Percentiles rank a stretch among this genome's conserved stretches.
phyloP scores from a whole-genome alignment of 108 stramenopile genomes.

The Epithemia pelagica region DNA sequence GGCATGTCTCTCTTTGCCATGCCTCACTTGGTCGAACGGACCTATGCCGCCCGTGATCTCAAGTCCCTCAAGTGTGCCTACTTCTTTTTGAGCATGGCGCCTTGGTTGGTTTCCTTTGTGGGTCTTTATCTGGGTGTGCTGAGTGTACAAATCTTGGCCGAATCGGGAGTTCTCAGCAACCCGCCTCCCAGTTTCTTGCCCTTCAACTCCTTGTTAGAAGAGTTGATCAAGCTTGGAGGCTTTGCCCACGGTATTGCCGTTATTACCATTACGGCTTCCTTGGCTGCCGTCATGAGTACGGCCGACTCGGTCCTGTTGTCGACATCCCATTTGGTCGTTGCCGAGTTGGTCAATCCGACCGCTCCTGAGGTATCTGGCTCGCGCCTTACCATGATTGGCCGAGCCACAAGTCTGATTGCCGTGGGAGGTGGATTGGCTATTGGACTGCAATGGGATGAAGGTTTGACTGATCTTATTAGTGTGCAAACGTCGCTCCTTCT shows the following conservation, averaged over 20 bases:
- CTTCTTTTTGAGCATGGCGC: conserved; percentile 7
- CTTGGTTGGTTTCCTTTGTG: conserved; percentile 24
- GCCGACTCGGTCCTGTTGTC: conserved; percentile 39
- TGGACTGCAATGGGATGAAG: conserved; percentile 13
- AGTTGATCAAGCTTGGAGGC: conserved; percentile 17
- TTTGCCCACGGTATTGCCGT: conserved; percentile 18
- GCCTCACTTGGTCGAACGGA: conserved; percentile 31
- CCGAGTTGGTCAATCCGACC: conserved; percentile 23
- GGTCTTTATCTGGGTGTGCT: conserved; percentile 34
- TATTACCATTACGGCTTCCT: conserved; percentile 24
- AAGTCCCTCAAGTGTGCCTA: conserved; percentile 21
- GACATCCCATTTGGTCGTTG: conserved; percentile 25
- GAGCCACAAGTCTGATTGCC: conserved; percentile 12
- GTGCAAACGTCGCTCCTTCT: conserved; percentile 18
- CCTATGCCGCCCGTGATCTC: conserved; percentile 24
- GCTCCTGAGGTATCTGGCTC: background rate
- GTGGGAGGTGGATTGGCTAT: conserved; percentile 7
- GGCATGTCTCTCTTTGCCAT: conserved; percentile 33
- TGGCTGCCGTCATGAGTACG: conserved; percentile 42
- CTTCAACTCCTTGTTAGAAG: conserved; percentile 24
- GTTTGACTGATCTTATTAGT: conserved; percentile 8
- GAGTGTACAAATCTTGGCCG: conserved; percentile 21
- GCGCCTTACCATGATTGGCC: conserved; percentile 18
- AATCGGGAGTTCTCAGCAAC: background rate
- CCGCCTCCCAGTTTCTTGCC: no score